Base-by-base conservation (phyloP, 2,329 filamentous ascomycete species). In the Metarhizium anisopliae region DNA sequence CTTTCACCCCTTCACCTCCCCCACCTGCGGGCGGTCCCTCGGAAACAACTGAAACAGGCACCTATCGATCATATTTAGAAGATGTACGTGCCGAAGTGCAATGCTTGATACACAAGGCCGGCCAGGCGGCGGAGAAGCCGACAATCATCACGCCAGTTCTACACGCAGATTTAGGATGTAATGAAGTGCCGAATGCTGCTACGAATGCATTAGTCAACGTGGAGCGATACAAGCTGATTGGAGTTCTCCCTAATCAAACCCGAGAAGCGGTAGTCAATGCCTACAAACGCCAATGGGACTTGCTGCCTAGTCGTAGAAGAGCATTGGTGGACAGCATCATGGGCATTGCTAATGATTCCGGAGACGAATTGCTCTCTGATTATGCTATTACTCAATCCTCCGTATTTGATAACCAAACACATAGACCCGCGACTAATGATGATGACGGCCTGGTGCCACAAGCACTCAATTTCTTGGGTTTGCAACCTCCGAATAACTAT, bases 71-170 rank as follows among this genome's bases (percentile, higher is more conserved):
- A 2, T 80, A 74, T 52, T 68, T 77, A 56, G 77, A 81, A 56
- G 77, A 81, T 58, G 69, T 79, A 30, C 71, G 75, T 55, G 71
- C 70, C 43, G 78, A 81, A 59, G 67, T 79, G 1, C 75, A 80
- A 61, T 77, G 63, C 53, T 68, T 70, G 53, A 75, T 69, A 59
- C 68, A 67, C 58, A 69, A 61, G 64, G 66, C 61, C 43, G 65
- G 68, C n/a, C 64, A 68, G 60, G 59, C 61, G 18, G 59, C 61
- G 3, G 70, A 72, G 55, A 47, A 54, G 20, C 63, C 65, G 1
- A 65, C 59, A 2, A 66, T 70, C 50, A 70, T 69, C 45, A 62
- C 63, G 6, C 61, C 61, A 2, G 57, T 64, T n/a, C 62, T 73
- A 8, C 68, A 72, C 55, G 60, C 59, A 5, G 61, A 66, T n/a